These are phyloP conservation scores for Fraxinus baroniana DNA, from an alignment of 305 asterid genomes.

Conservation along the genomic window DNA sequence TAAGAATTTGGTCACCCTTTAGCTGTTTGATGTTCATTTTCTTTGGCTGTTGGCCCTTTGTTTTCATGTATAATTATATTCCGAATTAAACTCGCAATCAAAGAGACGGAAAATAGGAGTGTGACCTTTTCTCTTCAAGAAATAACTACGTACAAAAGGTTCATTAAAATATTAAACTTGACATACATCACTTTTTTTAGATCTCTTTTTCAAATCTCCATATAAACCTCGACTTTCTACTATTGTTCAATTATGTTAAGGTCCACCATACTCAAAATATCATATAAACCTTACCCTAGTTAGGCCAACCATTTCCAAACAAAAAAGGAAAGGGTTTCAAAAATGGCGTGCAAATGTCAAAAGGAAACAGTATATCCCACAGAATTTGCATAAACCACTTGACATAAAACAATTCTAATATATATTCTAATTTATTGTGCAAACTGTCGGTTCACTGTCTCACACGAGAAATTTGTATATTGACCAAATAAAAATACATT, in stretches of 20 bases:
- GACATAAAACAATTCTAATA: background rate
- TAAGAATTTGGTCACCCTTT: background rate
- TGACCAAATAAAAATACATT: background rate
- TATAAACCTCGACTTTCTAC: background rate
- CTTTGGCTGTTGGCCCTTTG: background rate
- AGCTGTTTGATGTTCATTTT: background rate
- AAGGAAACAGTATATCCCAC: background rate
- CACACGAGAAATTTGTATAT: background rate
- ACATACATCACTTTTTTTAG: background rate
- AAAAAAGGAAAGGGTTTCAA: background rate
- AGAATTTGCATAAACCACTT: conserved; percentile 1
- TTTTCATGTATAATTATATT: background rate
- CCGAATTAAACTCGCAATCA: background rate
- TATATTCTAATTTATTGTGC: background rate
- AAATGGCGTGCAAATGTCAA: background rate
- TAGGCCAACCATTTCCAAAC: background rate
- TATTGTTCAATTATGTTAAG: background rate
- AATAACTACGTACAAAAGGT: background rate
- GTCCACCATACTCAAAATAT: background rate
- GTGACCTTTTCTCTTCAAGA: background rate
- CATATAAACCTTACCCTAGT: background rate
- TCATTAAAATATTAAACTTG: background rate
- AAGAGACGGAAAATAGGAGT: background rate
- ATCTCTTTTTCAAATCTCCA: background rate
- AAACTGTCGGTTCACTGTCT: background rate